phyloP scores from a whole-genome alignment of 768 basidiomycete genomes.

The Fistulinella prunicolor region DNA sequence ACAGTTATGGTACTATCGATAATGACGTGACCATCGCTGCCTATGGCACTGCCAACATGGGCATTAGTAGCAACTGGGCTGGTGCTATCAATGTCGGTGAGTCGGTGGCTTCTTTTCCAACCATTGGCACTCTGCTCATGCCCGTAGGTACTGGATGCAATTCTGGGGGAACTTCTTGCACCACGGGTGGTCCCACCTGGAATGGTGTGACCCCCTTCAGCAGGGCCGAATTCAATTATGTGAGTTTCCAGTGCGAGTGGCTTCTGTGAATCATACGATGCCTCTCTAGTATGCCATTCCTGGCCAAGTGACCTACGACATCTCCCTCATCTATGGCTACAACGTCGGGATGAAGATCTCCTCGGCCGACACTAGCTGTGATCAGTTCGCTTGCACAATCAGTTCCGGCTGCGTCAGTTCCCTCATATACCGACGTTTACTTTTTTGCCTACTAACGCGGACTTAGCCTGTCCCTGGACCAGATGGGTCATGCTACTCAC shows the following conservation, averaged over 20 bases:
- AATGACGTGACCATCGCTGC: too few relatives aligned
- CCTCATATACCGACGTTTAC: neutral
- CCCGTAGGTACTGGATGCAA: slow-evolving; percentile 28
- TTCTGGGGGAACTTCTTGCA: slow-evolving; percentile 22
- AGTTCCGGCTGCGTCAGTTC: slow-evolving; percentile 30
- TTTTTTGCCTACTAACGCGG: neutral
- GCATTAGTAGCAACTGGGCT: slow-evolving; percentile 12
- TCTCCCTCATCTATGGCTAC: slow-evolving; percentile 34
- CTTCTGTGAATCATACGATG: neutral
- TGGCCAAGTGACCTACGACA: slow-evolving; percentile 31
- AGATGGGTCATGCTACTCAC: slow-evolving; percentile 24
- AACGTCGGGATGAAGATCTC: slow-evolving; percentile 35
- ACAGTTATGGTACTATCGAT: too few relatives aligned
- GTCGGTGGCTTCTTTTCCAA: neutral
- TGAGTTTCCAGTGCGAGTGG: slow-evolving; percentile 2
- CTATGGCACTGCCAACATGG: too few relatives aligned
- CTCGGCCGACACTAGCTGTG: slow-evolving; percentile 24
- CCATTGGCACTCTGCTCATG: slow-evolving; percentile 5
- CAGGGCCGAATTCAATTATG: slow-evolving; percentile 34
- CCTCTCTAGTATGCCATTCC: slow-evolving; percentile 20
- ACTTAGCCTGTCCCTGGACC: slow-evolving; percentile 31
- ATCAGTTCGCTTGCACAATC: slow-evolving; percentile 30
- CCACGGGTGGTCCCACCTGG: slow-evolving; percentile 32
- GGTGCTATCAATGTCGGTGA: slow-evolving; percentile 31
- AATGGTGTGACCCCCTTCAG: slow-evolving; percentile 31